These are phyloP conservation scores for Coemansia javaensis DNA, from an alignment of 192 early-diverging fungal genomes.

Conservation along the genomic window DNA sequence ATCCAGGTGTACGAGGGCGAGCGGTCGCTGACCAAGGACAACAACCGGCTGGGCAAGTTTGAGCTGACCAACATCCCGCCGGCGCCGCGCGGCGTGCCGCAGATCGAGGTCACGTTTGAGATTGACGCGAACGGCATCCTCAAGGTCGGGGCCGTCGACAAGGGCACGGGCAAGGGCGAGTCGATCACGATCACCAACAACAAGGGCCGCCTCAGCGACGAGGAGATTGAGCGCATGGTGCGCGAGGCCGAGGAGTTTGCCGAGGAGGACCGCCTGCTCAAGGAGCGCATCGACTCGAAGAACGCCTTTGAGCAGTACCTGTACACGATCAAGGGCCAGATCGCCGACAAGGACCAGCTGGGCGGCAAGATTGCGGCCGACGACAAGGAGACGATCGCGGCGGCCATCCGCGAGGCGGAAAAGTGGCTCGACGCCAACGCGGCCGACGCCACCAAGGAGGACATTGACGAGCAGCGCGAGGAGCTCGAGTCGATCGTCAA, in stretches of 20 bases:
- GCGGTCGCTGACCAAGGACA: slow-evolving; percentile 95
- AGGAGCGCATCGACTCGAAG: slow-evolving; percentile 86
- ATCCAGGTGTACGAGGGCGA: slow-evolving; percentile 98
- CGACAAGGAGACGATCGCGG: slow-evolving; percentile 84
- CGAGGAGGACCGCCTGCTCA: slow-evolving; percentile 77
- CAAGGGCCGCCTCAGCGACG: slow-evolving; percentile 89
- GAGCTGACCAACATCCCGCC: slow-evolving; percentile 93
- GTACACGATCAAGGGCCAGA: slow-evolving; percentile 84
- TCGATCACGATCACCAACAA: slow-evolving; percentile 96
- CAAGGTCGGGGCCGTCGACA: slow-evolving; percentile 88
- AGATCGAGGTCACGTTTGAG: slow-evolving; percentile 97
- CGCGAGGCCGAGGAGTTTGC: slow-evolving; percentile 91
- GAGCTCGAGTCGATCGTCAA: slow-evolving; percentile 92
- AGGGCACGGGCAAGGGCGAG: slow-evolving; percentile 95
- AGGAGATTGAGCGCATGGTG: slow-evolving; percentile 98
- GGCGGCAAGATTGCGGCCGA: slow-evolving; percentile 80
- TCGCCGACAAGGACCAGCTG: slow-evolving; percentile 77
- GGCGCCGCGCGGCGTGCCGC: slow-evolving; percentile 91
- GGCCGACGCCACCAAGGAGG: slow-evolving; percentile 86
- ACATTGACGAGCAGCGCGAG: slow-evolving; percentile 93
- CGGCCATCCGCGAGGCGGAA: slow-evolving; percentile 70
- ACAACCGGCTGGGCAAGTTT: slow-evolving; percentile 96
- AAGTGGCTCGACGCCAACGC: slow-evolving; percentile 86
- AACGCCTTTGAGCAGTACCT: slow-evolving; percentile 89
- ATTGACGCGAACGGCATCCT: slow-evolving; percentile 94